These are phyloP conservation scores for Populus pruinosa DNA, from an alignment of 345 rosid species.

Conservation along the genomic window DNA sequence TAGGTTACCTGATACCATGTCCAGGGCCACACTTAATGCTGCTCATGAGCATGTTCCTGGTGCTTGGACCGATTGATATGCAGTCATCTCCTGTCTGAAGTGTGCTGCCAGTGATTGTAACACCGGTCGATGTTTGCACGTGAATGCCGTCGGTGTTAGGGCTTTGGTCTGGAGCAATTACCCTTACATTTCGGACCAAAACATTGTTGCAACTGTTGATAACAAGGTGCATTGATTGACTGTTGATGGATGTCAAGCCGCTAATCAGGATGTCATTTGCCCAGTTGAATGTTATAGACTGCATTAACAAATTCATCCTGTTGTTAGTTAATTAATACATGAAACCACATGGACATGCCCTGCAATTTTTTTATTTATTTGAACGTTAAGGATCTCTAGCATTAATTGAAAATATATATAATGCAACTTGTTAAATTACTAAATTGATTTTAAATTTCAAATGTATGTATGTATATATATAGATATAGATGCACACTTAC, in stretches of 20 bases:
- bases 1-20: conserved; percentile 46
- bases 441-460: not conserved
- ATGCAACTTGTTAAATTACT: not conserved
- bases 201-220: conserved; percentile 29
- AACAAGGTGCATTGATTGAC: conserved; percentile 34
- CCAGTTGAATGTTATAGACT: conserved; percentile 44
- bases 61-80: conserved; percentile 43
- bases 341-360: too few relatives aligned
- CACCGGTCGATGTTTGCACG: conserved; percentile 27
- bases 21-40: conserved; percentile 44
- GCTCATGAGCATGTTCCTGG: conserved; percentile 28
- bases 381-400: not conserved
- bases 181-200: conserved; percentile 19
- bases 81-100: conserved; percentile 52
- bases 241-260: conserved; percentile 39
- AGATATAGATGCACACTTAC: not conserved
- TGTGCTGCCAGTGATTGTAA: conserved; percentile 23
- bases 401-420: not conserved
- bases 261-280: conserved; percentile 27
- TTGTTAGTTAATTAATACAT: too few relatives aligned
- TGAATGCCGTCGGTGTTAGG: conserved; percentile 61
- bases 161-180: conserved; percentile 32
- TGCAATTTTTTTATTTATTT: too few relatives aligned
- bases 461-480: not conserved
- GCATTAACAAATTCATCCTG: not conserved